These are phyloP conservation scores for Chiua virens DNA, from an alignment of 768 basidiomycete species.

Conservation along the genomic window DNA sequence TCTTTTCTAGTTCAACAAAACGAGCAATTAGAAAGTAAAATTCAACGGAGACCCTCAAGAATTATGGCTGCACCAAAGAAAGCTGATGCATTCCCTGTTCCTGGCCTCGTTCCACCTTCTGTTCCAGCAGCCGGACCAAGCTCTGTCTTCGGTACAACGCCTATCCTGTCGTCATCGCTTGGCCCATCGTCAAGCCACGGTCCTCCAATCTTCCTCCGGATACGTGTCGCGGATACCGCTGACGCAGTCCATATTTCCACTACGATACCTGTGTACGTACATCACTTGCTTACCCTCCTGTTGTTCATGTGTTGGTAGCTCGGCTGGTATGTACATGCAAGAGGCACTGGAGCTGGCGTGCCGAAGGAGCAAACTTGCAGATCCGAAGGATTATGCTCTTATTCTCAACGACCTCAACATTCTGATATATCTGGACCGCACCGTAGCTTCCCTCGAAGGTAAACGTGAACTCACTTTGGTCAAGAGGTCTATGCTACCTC, in stretches of 20 bases:
- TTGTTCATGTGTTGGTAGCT: constrained; percentile 37
- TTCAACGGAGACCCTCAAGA: constrained; percentile 75
- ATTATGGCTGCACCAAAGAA: constrained; percentile 63
- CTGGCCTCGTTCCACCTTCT: constrained; percentile 40
- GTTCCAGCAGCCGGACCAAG: constrained; percentile 43
- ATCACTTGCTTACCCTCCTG: background rate
- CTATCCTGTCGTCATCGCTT: constrained; percentile 61
- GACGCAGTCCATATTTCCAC: constrained; percentile 86
- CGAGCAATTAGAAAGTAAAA: constrained; percentile 71
- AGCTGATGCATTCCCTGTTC: constrained; percentile 42
- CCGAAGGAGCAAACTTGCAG: constrained; percentile 60
- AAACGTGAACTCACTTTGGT: constrained; percentile 81
- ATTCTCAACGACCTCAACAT: constrained; percentile 62
- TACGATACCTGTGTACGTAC: constrained; percentile 84
- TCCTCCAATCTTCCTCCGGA: constrained; percentile 79
- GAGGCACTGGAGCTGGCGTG: constrained; percentile 89
- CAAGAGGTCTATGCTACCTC: constrained; percentile 71
- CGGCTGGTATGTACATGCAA: constrained; percentile 95
- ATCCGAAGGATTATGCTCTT: constrained; percentile 82
- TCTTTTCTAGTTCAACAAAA: constrained; percentile 70
- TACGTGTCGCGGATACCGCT: constrained; percentile 76
- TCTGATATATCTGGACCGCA: constrained; percentile 87
- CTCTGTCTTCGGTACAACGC: constrained; percentile 48
- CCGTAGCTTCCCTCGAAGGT: constrained; percentile 93
- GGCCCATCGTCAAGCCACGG: constrained; percentile 73